These are phyloP conservation scores for Closterium sp. DNA, from an alignment of 139 green algal species.

Conservation along the genomic window DNA sequence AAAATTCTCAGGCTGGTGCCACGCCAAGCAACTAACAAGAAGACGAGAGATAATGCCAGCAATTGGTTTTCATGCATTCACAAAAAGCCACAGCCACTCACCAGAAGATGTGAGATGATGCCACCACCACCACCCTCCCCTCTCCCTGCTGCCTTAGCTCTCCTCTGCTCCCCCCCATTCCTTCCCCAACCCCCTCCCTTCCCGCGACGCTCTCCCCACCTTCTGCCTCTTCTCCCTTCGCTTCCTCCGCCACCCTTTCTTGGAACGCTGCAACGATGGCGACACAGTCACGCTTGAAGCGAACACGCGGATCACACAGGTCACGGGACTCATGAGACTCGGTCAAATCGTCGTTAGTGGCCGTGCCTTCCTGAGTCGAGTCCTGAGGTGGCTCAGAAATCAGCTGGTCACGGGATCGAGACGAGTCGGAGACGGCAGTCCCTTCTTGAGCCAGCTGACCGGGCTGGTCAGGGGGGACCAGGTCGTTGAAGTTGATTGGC, in stretches of 20 bases:
- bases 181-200: not conserved
- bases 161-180: not conserved
- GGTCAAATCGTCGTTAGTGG: too few relatives aligned
- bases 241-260: not conserved
- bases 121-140: not conserved
- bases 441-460: not conserved
- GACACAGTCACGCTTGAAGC: slow-evolving; percentile 37
- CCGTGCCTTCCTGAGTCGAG: too few relatives aligned
- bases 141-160: not conserved
- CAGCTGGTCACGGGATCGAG: not conserved
- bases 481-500: not conserved
- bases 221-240: not conserved
- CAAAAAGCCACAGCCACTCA: not conserved
- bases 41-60: too few relatives aligned
- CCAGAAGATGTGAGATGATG: not conserved
- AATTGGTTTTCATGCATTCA: too few relatives aligned
- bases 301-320: not conserved
- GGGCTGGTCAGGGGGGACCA: not conserved
- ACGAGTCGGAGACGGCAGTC: not conserved
- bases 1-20: too few relatives aligned
- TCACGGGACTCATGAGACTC: not conserved
- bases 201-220: too few relatives aligned
- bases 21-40: too few relatives aligned
- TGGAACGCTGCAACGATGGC: slow-evolving; percentile 29
- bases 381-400: too few relatives aligned